phyloP scores from a whole-genome alignment of 257 asterid species.

The Solanum paucissectum region DNA sequence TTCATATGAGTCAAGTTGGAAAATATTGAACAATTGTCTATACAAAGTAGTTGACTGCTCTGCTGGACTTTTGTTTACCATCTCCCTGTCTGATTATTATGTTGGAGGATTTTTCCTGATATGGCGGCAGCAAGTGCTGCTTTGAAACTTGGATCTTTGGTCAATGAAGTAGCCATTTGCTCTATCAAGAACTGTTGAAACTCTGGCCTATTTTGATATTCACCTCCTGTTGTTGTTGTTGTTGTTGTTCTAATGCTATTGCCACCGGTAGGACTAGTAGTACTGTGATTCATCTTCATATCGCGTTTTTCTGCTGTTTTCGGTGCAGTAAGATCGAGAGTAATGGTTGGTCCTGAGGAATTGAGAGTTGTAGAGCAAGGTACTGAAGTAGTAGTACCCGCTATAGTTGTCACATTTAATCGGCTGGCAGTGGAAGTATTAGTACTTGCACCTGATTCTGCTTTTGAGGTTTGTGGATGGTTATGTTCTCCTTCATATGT shows the following conservation, averaged over 20 bases:
- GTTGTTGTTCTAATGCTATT: neutral
- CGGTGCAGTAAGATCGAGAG: conserved; percentile 57
- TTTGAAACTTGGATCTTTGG: conserved; percentile 80
- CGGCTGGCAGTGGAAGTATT: conserved; percentile 12
- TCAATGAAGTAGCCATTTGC: conserved; percentile 82
- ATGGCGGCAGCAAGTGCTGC: conserved; percentile 96
- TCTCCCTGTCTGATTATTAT: neutral
- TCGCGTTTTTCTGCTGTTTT: conserved; percentile 14
- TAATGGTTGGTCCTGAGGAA: conserved; percentile 30
- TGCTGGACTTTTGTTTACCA: neutral
- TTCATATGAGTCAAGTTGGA: neutral
- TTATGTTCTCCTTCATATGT: conserved; percentile 93
- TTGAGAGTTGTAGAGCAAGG: conserved; percentile 33
- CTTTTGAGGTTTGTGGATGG: conserved; percentile 49
- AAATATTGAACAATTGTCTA: neutral
- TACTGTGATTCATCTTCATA: neutral
- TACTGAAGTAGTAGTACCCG: conserved; percentile 17
- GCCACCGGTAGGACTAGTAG: neutral
- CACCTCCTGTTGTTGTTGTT: neutral
- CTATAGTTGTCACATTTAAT: conserved; percentile 1
- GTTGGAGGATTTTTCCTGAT: conserved; percentile 65
- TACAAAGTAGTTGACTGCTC: neutral
- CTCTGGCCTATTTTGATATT: conserved; percentile 15
- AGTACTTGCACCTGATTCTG: conserved; percentile 9
- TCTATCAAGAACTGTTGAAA: conserved; percentile 56